Evolutionary conservation across 78 protist species (phyloP).

Genomic region (Neovahlkampfia damariscottae): DNA sequence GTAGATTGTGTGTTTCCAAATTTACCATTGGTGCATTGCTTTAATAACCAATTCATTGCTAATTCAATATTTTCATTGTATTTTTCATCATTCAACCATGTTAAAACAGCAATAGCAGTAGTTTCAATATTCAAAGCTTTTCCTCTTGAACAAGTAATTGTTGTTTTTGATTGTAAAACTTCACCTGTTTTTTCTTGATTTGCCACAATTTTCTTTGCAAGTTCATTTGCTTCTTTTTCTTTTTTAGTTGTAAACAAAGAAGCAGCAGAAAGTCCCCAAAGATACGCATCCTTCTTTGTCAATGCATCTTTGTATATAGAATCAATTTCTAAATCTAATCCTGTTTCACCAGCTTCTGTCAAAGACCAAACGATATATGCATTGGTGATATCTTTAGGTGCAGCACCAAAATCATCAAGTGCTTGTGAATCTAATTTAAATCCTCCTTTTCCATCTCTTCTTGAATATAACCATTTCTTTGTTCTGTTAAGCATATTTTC

Average conservation of each 20-base stretch:
- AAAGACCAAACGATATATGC: constrained; percentile 26
- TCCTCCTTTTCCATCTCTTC: constrained; percentile 7
- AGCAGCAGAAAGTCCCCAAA: background rate
- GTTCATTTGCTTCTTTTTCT: too few species aligned
- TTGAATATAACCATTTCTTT: too few species aligned
- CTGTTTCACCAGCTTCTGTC: background rate
- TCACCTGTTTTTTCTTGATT: background rate
- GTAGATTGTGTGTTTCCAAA: constrained; percentile 30
- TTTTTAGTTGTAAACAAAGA: too few species aligned
- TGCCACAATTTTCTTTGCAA: background rate
- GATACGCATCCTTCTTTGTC: constrained; percentile 10
- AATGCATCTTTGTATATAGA: too few species aligned
- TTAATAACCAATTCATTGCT: background rate
- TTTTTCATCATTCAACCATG: constrained; percentile 1
- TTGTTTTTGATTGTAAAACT: background rate
- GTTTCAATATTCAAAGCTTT: constrained; percentile 11
- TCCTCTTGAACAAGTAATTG: constrained; percentile 20
- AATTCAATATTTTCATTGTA: background rate
- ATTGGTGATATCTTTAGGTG: constrained; percentile 8
- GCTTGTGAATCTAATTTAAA: background rate
- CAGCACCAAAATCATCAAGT: constrained; percentile 20
- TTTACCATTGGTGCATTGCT: background rate
- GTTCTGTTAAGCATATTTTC: constrained; percentile 13
- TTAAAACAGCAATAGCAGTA: background rate
- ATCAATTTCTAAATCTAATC: constrained; percentile 5